Conservation (phyloP, 2,329 filamentous ascomycete species). For the Raffaelea deltoideospora region DNA sequence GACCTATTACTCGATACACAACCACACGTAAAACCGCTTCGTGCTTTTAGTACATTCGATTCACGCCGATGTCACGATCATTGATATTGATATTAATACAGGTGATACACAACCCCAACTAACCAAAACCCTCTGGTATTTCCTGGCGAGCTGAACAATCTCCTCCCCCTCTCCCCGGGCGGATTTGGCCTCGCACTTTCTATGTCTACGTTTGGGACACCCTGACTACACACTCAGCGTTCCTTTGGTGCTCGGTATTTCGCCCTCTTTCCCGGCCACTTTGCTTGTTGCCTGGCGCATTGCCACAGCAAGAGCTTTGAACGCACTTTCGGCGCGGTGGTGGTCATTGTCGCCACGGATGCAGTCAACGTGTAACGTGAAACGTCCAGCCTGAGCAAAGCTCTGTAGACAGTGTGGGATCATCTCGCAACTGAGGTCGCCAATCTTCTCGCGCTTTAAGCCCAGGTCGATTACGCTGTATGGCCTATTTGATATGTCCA, state of each 20-base stretch:
- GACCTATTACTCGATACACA: no score
- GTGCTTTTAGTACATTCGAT: no score
- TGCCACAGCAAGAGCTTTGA: conserved; percentile 89
- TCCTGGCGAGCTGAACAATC: no score
- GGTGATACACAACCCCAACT: no score
- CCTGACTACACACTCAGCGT: conserved; percentile 48
- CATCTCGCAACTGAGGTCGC: conserved; percentile 90
- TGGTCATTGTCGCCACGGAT: conserved; percentile 87
- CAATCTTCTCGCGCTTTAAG: conserved; percentile 81
- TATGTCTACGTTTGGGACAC: neutral
- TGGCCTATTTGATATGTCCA: conserved; percentile 88
- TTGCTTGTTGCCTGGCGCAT: conserved; percentile 60
- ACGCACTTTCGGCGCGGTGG: conserved; percentile 88
- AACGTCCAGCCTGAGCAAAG: conserved; percentile 77
- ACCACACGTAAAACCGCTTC: no score
- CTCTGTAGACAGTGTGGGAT: conserved; percentile 88
- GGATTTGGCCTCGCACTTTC: conserved; percentile 2
- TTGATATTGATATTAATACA: no score
- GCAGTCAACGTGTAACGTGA: conserved; percentile 94
- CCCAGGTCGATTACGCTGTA: conserved; percentile 73
- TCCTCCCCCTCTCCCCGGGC: no score
- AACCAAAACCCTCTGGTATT: no score
- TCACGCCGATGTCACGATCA: no score
- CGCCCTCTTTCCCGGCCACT: conserved; percentile 69
- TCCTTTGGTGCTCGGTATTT: conserved; percentile 93